phyloP scores from a whole-genome alignment of 495 filamentous ascomycete species.

The Aspergillus taichungensis region DNA sequence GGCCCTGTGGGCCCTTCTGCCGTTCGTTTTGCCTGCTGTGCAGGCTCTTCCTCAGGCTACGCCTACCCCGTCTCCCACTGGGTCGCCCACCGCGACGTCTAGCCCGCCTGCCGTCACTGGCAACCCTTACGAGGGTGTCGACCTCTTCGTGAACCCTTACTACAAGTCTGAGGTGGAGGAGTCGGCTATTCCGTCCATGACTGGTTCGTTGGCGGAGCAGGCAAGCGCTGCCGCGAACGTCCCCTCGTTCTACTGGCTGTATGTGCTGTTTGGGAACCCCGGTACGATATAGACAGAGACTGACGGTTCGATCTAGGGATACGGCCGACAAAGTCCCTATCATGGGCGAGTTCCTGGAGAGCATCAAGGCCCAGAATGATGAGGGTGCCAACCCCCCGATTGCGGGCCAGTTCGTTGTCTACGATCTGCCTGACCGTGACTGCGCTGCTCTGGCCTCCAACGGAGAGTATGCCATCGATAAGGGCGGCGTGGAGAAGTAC shows the following conservation, averaged over 20 bases:
- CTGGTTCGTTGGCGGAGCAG: constrained; percentile 24
- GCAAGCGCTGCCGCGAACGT: constrained; percentile 50
- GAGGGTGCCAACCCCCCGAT: constrained; percentile 41
- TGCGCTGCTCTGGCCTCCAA: constrained; percentile 71
- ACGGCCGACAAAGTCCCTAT: constrained; percentile 49
- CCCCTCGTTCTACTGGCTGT: constrained; percentile 66
- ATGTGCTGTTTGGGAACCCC: constrained; percentile 12
- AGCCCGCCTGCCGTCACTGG: constrained; percentile 30
- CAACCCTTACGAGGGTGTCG: constrained; percentile 46
- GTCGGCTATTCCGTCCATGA: constrained; percentile 43
- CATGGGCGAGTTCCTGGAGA: constrained; percentile 46
- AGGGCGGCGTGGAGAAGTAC: constrained; percentile 51
- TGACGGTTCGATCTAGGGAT: constrained; percentile 28
- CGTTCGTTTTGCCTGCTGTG: constrained; percentile 7
- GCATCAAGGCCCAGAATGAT: constrained; percentile 47
- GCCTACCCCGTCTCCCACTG: constrained; percentile 6
- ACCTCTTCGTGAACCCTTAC: constrained; percentile 49
- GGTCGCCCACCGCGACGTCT: constrained; percentile 5
- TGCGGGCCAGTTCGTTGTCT: constrained; percentile 56
- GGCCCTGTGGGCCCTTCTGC: constrained; percentile 3
- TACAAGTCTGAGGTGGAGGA: constrained; percentile 47
- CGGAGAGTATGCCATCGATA: constrained; percentile 60
- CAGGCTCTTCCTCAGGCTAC: constrained; percentile 9
- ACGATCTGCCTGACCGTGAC: constrained; percentile 70
- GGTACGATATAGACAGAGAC: neutral